phyloP scores from a whole-genome alignment of 495 filamentous ascomycete species.

The Daldinia loculata region DNA sequence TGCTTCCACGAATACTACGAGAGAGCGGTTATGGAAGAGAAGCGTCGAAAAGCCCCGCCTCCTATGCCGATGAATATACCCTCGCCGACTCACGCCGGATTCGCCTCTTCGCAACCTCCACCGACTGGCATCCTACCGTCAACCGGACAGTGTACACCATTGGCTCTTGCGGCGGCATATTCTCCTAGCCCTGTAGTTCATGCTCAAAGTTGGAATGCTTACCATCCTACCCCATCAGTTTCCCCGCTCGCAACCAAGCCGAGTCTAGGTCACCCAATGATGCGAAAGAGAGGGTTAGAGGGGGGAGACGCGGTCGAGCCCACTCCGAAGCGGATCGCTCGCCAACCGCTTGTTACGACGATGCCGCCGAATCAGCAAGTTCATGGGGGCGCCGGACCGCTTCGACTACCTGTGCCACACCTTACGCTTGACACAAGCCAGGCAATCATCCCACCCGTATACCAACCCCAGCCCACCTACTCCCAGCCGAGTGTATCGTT shows the following conservation, averaged over 20 bases:
- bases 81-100: conserved; percentile 49
- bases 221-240: conserved; percentile 51
- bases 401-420: conserved; percentile 52
- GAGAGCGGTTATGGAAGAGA: conserved; percentile 57
- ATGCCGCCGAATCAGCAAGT: conserved; percentile 52
- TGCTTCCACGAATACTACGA: conserved; percentile 85
- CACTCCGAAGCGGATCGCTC: conserved; percentile 67
- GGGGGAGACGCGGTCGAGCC: conserved; percentile 66
- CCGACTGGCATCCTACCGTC: conserved; percentile 54
- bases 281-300: conserved; percentile 78
- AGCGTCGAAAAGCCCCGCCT: conserved; percentile 45
- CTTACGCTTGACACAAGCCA: conserved; percentile 56
- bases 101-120: conserved; percentile 56
- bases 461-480: conserved; percentile 41
- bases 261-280: conserved; percentile 51
- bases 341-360: conserved; percentile 44
- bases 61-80: conserved; percentile 49
- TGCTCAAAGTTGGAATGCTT: conserved; percentile 48
- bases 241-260: conserved; percentile 65
- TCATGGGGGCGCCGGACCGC: conserved; percentile 31
- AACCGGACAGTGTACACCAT: conserved; percentile 42
- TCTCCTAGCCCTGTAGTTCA: conserved; percentile 45
- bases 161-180: conserved; percentile 42
- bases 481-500: conserved; percentile 53
- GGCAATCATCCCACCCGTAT: conserved; percentile 26